These are phyloP conservation scores for Colletotrichum tofieldiae DNA, from an alignment of 2,329 filamentous ascomycete species.

Conservation along the genomic window DNA sequence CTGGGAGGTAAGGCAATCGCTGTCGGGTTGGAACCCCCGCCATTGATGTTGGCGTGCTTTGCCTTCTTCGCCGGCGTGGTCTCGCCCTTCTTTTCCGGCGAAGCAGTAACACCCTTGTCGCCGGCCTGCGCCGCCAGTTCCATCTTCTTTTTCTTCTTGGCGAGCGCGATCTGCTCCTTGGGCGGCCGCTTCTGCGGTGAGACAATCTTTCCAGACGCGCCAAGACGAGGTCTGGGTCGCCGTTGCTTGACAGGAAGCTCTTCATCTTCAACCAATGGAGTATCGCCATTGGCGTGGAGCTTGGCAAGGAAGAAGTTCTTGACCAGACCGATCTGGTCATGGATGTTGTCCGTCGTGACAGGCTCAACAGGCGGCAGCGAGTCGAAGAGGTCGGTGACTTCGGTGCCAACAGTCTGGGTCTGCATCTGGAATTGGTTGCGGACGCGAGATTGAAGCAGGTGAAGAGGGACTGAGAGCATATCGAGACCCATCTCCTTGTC, in stretches of 20 bases:
- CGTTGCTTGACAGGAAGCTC: constrained; percentile 94
- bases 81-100: constrained; percentile 54
- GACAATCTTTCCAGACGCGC: constrained; percentile 87
- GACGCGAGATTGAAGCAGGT: constrained; percentile 93
- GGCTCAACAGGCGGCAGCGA: constrained; percentile 80
- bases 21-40: constrained; percentile 55
- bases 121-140: constrained; percentile 69
- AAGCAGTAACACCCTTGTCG: constrained; percentile 59
- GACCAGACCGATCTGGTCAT: constrained; percentile 87
- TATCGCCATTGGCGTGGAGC: constrained; percentile 82
- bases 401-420: constrained; percentile 71
- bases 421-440: constrained; percentile 88
- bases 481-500: constrained; percentile 92
- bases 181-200: constrained; percentile 87
- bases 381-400: constrained; percentile 73
- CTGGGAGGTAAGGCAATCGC: constrained; percentile 57
- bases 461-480: constrained; percentile 90
- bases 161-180: constrained; percentile 85
- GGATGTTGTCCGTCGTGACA: constrained; percentile 84
- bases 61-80: constrained; percentile 68
- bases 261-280: constrained; percentile 89
- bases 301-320: constrained; percentile 94
- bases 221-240: constrained; percentile 76
- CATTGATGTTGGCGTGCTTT: constrained; percentile 59
- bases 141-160: constrained; percentile 90